These are phyloP conservation scores for Komagataella mondaviorum DNA, from an alignment of 805 yeast species.

Conservation along the genomic window DNA sequence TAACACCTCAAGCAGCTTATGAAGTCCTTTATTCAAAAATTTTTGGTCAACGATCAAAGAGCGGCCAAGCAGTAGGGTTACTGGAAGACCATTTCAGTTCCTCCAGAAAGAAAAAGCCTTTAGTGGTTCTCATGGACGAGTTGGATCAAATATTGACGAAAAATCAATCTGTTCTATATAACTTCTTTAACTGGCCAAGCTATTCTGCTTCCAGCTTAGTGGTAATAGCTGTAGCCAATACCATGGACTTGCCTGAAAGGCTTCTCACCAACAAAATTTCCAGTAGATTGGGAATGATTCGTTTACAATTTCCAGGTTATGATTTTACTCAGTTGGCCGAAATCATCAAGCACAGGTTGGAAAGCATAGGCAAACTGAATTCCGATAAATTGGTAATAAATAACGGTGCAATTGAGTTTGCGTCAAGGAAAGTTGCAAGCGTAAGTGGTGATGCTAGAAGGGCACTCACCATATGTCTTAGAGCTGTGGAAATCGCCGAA, in stretches of 20 bases:
- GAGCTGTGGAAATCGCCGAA: constrained; percentile 87
- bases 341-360: constrained; percentile 64
- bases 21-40: constrained; percentile 73
- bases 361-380: constrained; percentile 24
- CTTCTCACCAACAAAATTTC: constrained; percentile 78
- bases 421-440: constrained; percentile 87
- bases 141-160: constrained; percentile 81
- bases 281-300: constrained; percentile 76
- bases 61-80: constrained; percentile 49
- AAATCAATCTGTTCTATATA: constrained; percentile 80
- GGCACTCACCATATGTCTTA: constrained; percentile 73
- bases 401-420: constrained; percentile 78
- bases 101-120: constrained; percentile 28
- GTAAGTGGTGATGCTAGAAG: constrained; percentile 97
- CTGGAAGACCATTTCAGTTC: constrained; percentile 55
- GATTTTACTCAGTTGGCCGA: constrained; percentile 62
- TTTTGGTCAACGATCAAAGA: constrained; percentile 41
- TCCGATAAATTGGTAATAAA: constrained; percentile 30
- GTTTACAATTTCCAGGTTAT: constrained; percentile 85
- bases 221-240: constrained; percentile 89
- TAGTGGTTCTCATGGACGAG: constrained; percentile 80
- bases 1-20: constrained; percentile 71
- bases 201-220: constrained; percentile 65
- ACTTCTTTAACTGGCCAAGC: constrained; percentile 96
- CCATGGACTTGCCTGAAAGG: constrained; percentile 94